Conservation (phyloP, 306 rosid species). For the Ormosia semicastrata region DNA sequence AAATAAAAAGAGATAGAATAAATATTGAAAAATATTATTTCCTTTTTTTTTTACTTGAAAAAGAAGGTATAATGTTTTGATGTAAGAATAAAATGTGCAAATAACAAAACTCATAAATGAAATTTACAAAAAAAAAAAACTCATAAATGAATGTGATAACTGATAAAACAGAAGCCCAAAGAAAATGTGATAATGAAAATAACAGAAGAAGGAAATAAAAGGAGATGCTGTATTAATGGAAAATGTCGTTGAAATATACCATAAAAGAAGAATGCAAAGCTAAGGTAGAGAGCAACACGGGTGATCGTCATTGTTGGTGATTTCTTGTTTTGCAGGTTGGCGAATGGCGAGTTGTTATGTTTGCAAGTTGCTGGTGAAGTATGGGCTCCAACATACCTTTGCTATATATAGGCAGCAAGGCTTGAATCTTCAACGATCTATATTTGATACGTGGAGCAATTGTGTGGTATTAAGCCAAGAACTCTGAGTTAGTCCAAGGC, state of each 20-base stretch:
- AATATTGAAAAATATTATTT: too few species aligned
- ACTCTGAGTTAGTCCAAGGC: neutral
- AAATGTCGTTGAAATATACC: conserved; percentile 20
- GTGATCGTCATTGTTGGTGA: conserved; percentile 6
- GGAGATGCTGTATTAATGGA: neutral
- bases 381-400: neutral
- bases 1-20: too few species aligned
- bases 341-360: neutral
- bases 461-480: neutral
- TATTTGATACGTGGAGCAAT: neutral
- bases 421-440: neutral
- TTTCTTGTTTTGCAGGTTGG: neutral
- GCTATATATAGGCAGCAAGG: neutral
- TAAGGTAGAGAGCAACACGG: conserved; percentile 4
- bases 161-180: too few species aligned
- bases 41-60: too few species aligned
- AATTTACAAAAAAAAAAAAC: too few species aligned
- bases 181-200: too few species aligned
- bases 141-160: too few species aligned
- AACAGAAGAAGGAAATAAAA: too few species aligned
- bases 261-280: conserved; percentile 37
- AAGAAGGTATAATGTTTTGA: too few species aligned
- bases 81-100: too few species aligned
- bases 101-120: too few species aligned
- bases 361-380: neutral